phyloP scores from a whole-genome alignment of 441 rosid genomes.

The Lepidium campestre region DNA sequence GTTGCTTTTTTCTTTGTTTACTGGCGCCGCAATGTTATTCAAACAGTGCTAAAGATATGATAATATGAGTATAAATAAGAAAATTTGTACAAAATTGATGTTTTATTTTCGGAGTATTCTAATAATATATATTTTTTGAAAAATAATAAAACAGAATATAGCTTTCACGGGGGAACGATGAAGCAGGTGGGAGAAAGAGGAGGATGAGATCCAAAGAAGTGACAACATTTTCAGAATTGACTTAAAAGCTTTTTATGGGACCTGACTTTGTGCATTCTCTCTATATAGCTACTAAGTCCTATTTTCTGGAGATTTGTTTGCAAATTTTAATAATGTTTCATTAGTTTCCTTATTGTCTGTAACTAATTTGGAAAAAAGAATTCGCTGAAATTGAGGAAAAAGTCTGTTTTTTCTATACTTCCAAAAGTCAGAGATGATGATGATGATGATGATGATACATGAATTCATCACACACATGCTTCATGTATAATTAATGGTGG shows the following conservation, averaged over 20 bases:
- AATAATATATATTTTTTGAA: not conserved
- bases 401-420: not conserved
- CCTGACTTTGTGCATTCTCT: slow-evolving; percentile 19
- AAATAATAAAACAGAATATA: slow-evolving; percentile 21
- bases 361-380: slow-evolving; percentile 10
- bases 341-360: slow-evolving; percentile 18
- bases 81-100: not conserved
- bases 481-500: slow-evolving; percentile 4
- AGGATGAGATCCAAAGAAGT: slow-evolving; percentile 20
- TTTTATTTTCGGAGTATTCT: not conserved
- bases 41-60: not conserved
- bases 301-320: slow-evolving; percentile 1
- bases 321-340: slow-evolving; percentile 13
- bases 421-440: not conserved
- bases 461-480: slow-evolving; percentile 12
- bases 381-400: slow-evolving; percentile 7
- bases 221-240: slow-evolving; percentile 24
- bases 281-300: slow-evolving; percentile 3
- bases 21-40: slow-evolving; percentile 10
- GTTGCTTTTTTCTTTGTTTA: not conserved
- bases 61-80: not conserved
- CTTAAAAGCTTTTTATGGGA: slow-evolving; percentile 19
- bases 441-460: not conserved
- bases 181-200: slow-evolving; percentile 25
- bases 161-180: slow-evolving; percentile 28